phyloP scores from a whole-genome alignment of 208 protist species.

The Leishmania gerbilli region DNA sequence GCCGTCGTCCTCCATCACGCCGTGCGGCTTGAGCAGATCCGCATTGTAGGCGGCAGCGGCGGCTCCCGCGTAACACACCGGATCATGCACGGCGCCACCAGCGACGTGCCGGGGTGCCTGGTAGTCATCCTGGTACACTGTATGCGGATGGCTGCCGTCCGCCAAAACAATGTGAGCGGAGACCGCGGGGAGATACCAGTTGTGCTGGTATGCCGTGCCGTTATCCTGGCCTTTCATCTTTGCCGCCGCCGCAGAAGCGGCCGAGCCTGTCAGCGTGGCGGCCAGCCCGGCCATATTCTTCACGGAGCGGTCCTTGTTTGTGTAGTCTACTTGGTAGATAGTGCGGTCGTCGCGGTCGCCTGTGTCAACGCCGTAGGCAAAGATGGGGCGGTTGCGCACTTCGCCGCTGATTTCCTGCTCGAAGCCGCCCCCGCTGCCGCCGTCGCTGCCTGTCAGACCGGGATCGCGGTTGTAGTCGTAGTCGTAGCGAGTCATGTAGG shows the following conservation, averaged over 20 bases:
- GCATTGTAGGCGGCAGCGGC: conserved; percentile 45
- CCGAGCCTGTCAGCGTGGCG: conserved; percentile 7
- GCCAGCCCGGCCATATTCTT: conserved; percentile 27
- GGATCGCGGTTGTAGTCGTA: conserved; percentile 85
- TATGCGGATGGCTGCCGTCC: conserved; percentile 52
- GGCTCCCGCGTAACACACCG: conserved; percentile 58
- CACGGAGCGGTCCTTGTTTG: conserved; percentile 29
- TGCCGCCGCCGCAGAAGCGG: not conserved
- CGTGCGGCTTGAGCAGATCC: conserved; percentile 54
- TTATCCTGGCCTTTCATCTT: not conserved
- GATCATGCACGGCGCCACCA: conserved; percentile 14
- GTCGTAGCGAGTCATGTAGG: conserved; percentile 88
- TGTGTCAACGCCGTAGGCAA: conserved; percentile 38
- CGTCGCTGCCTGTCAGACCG: not conserved
- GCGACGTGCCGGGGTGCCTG: not conserved
- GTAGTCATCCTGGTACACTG: conserved; percentile 73
- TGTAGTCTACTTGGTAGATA: conserved; percentile 67
- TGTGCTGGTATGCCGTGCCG: conserved; percentile 24
- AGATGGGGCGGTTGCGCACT: conserved; percentile 76
- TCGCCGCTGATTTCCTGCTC: conserved; percentile 58
- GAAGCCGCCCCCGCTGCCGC: conserved; percentile 4
- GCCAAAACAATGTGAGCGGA: conserved; percentile 29
- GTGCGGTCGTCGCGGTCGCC: conserved; percentile 39
- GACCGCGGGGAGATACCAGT: conserved; percentile 34
- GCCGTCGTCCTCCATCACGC: conserved; percentile 41